phyloP scores from a whole-genome alignment of 129 eudicot genomes.

The Artemisia annua region DNA sequence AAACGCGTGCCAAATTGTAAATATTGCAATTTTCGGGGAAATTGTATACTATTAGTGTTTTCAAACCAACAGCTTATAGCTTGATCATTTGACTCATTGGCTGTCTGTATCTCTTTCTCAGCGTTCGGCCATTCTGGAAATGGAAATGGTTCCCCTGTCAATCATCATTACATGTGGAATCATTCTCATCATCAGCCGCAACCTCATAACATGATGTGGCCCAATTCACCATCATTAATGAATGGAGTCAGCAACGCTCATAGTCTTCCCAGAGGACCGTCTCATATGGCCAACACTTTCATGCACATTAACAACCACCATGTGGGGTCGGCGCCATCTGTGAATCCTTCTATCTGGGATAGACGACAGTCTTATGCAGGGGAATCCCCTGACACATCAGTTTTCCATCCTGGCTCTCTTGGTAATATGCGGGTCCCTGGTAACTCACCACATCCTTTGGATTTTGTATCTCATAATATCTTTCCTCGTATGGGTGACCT shows the following conservation, averaged over 20 bases:
- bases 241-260: constrained; percentile 59
- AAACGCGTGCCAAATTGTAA: not conserved
- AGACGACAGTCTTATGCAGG: constrained; percentile 67
- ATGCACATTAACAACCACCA: constrained; percentile 62
- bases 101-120: constrained; percentile 32
- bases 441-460: constrained; percentile 67
- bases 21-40: not conserved
- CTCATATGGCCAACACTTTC: constrained; percentile 59
- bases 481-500: constrained; percentile 67
- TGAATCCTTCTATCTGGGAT: constrained; percentile 83
- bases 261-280: constrained; percentile 64
- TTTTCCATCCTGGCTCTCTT: constrained; percentile 78
- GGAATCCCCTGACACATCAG: constrained; percentile 64
- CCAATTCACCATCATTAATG: constrained; percentile 66
- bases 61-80: too few species aligned
- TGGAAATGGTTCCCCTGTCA: constrained; percentile 55
- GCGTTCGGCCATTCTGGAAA: constrained; percentile 68
- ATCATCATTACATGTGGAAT: constrained; percentile 81
- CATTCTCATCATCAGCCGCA: constrained; percentile 58
- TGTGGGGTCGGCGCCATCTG: constrained; percentile 86
- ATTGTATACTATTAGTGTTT: too few species aligned
- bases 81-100: not conserved
- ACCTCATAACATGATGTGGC: constrained; percentile 74
- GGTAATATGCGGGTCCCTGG: constrained; percentile 81
- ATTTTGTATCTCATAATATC: constrained; percentile 57